Base-by-base conservation (phyloP, 345 rosid genomes). In the Camelina neglecta region DNA sequence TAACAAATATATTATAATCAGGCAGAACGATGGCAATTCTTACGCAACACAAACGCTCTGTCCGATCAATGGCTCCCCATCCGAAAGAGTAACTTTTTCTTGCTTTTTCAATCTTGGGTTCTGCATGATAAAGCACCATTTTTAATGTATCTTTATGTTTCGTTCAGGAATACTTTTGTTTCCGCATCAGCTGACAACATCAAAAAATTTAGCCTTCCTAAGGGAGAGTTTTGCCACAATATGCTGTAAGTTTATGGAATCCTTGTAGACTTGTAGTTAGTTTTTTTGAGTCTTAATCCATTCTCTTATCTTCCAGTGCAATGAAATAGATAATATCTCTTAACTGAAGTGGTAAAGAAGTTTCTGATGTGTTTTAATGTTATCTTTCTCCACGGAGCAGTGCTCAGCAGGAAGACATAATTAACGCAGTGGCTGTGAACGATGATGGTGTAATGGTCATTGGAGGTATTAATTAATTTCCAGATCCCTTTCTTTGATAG, bases 131-230 rank as follows among this genome's bases (percentile, higher is more conserved):
- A 36, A 15, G 48, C 13, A 67, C 21, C 45, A 20, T 54, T 23
- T 47, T 12, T 54, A 57, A 65, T 33, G 38, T 44, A 13, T 69
- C 21, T 7, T 58, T 49, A 39, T 56, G 45, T 44, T 20, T 50
- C 51, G 56, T 73, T 73, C 90, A 92, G 97, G 85, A 72, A 88
- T 70, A 79, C 84, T 73, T 93, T 93, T 80, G 93, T 95, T 47
- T 93, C 94, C 64, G 98, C 97, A 49, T 93, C 97, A 5, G 86
- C 94, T 62, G 97, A 93, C 70, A 93, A 91, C 81, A 89, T 85
- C 57, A 91, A 93, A 86, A 93, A 91, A 75, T 91, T 89, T 80
- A 85, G 64, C 84, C 94, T 93, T 79, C 96, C 97, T 15, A 82
- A 74, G 57, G 97, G 98, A 81, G 96, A 91, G 65, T 93, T 93